Percentiles rank a stretch among this genome's conserved stretches.
phyloP scores from a whole-genome alignment of 2,329 filamentous ascomycete species.

The Pseudogymnoascus sp. region DNA sequence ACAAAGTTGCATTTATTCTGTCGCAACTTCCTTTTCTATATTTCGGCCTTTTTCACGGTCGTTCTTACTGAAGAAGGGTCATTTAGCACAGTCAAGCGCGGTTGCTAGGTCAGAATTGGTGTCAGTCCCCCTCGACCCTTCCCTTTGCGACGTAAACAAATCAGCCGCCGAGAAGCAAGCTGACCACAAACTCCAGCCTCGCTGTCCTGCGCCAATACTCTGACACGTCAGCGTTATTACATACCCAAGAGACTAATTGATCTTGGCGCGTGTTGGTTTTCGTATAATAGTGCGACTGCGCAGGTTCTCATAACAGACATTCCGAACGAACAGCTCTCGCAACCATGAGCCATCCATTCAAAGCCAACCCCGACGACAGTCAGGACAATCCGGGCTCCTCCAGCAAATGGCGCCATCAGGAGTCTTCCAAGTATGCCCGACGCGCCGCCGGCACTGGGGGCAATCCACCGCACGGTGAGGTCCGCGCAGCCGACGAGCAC shows the following conservation, averaged over 20 bases:
- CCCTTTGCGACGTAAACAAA: constrained; percentile 3
- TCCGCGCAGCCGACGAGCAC: constrained; percentile 34
- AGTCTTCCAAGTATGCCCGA: constrained; percentile 49
- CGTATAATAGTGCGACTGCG: neutral
- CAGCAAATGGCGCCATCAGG: constrained; percentile 57
- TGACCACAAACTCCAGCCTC: neutral
- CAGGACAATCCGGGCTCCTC: constrained; percentile 50
- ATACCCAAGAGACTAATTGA: neutral
- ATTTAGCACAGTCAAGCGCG: neutral
- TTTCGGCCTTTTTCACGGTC: neutral
- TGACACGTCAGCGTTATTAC: neutral
- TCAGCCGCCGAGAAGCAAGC: neutral
- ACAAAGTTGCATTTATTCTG: neutral
- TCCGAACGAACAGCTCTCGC: constrained; percentile 23
- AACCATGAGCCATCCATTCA: constrained; percentile 18
- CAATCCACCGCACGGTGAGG: constrained; percentile 23
- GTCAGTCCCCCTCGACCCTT: neutral
- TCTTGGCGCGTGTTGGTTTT: neutral
- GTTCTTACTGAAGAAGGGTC: neutral
- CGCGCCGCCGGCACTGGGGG: constrained; percentile 32
- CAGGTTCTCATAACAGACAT: constrained; percentile 17
- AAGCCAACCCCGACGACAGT: constrained; percentile 26
- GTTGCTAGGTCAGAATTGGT: neutral
- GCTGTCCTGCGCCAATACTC: neutral
- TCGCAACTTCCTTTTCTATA: neutral